Evolutionary conservation across 2,329 filamentous ascomycete species (phyloP), one percentile per base, ranked within the genome.

Genomic region (Teratosphaeria zuluensis): DNA sequence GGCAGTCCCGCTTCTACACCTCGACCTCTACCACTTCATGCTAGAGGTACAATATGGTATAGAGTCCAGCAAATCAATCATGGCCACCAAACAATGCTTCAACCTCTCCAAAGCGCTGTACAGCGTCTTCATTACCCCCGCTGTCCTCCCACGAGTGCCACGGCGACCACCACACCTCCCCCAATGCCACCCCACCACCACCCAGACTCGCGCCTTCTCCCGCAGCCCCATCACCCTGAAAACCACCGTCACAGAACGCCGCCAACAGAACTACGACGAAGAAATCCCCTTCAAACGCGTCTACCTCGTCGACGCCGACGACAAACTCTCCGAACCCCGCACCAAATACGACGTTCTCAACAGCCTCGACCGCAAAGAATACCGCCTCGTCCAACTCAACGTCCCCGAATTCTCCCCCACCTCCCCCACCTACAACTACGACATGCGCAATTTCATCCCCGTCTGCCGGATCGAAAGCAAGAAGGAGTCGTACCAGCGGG

Each of bases 391-490:
- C 2, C 76, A 80, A 62, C 73, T 85, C 68, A 53, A 19, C 52
- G 16, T 21, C 52, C 28, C 32, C 52, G 32, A 35, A 19, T 8
- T 16, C 52, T 16, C n/a, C 52, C 28, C 52, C 12, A 4, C 19
- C 28, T 35, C 52, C 5, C 52, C 32, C 52, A 31, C 12, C 28
- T 53, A 35, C 42, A 21, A 5, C 42, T 19, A 6, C 42, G 42
- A 48, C 42, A 16, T 21, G 16, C 42, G 42, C 8, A 73, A 67
- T 46, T 66, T 84, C 54, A 75, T 85, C 14, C 84, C 89, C 1
- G 79, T 92, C 35, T 95, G 90, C 79, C 86, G 84, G 65, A 77
- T 95, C 53, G 70, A 89, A 32, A 79, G 84, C 70, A 85, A 85
- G 65, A 72, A 73, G 53, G 80, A 77, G 1, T 74, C 81, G 57